Conservation (phyloP, 768 basidiomycete species). For the Mycena chlorophos region DNA sequence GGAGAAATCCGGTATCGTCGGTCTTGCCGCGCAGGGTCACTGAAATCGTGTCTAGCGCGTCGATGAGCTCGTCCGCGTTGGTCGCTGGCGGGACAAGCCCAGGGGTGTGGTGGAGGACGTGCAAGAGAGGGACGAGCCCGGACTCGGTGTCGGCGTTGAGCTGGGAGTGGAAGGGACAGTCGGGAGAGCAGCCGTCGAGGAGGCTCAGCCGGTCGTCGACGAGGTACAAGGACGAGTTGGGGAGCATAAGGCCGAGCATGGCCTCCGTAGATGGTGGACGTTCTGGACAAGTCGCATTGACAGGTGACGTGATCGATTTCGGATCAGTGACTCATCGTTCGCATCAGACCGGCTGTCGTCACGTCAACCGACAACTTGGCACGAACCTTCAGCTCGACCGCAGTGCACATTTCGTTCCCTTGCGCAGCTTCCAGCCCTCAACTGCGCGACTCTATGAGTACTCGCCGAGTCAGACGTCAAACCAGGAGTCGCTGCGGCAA, state of each 20-base stretch:
- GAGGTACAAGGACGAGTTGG: constrained; percentile 9
- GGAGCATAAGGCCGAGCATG: constrained; percentile 3
- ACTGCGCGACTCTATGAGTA: too few species aligned
- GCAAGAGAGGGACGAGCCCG: constrained; percentile 12
- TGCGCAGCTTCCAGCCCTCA: too few species aligned
- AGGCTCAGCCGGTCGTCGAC: constrained; percentile 13
- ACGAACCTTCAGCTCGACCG: too few species aligned
- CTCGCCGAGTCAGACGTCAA: too few species aligned
- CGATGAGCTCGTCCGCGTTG: constrained; percentile 9
- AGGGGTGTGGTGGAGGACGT: constrained; percentile 3
- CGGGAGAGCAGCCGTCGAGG: neutral
- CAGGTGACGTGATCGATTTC: too few species aligned
- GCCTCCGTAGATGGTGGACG: too few species aligned
- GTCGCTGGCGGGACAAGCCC: neutral
- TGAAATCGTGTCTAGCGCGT: constrained; percentile 14
- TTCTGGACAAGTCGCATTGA: too few species aligned
- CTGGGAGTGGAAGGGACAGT: neutral
- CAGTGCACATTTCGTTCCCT: too few species aligned
- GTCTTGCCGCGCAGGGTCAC: constrained; percentile 6
- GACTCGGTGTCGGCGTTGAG: neutral
- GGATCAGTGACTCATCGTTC: too few species aligned
- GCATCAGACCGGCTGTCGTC: too few species aligned
- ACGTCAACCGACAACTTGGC: too few species aligned
- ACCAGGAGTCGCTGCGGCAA: too few species aligned
- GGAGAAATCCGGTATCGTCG: constrained; percentile 2